These are phyloP conservation scores for Aureobasidium sp. DNA, from an alignment of 2,329 filamentous ascomycete species.

Conservation along the genomic window DNA sequence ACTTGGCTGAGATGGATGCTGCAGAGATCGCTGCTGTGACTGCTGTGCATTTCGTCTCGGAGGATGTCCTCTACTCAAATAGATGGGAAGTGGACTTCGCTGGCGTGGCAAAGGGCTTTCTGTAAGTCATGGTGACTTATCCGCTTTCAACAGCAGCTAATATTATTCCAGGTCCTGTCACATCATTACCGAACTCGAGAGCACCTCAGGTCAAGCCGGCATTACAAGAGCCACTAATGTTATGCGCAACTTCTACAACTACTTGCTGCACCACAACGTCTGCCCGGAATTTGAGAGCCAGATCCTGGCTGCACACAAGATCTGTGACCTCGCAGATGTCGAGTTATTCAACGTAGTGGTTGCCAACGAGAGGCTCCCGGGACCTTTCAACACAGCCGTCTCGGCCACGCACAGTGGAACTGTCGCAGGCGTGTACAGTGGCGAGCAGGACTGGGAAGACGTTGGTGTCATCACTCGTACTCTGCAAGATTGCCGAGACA, in stretches of 20 bases:
- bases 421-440: constrained; percentile 38
- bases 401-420: constrained; percentile 59
- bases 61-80: constrained; percentile 38
- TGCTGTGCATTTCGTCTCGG: constrained; percentile 51
- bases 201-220: not conserved
- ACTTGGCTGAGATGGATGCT: constrained; percentile 55
- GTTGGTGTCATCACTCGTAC: constrained; percentile 33
- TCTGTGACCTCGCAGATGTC: constrained; percentile 59
- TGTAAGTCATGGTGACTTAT: constrained; percentile 47
- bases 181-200: not conserved
- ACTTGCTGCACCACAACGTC: constrained; percentile 75
- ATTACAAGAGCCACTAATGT: constrained; percentile 48
- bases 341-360: constrained; percentile 59
- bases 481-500: constrained; percentile 41
- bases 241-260: constrained; percentile 81
- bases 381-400: constrained; percentile 69
- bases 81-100: constrained; percentile 76
- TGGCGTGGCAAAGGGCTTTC: constrained; percentile 67
- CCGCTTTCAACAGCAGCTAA: not conserved
- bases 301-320: constrained; percentile 55
- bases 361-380: constrained; percentile 55
- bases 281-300: constrained; percentile 72
- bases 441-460: constrained; percentile 36
- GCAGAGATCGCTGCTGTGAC: constrained; percentile 58
- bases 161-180: not conserved